Conservation (phyloP, 2,329 filamentous ascomycete genomes). For the Exophiala viscosa region DNA sequence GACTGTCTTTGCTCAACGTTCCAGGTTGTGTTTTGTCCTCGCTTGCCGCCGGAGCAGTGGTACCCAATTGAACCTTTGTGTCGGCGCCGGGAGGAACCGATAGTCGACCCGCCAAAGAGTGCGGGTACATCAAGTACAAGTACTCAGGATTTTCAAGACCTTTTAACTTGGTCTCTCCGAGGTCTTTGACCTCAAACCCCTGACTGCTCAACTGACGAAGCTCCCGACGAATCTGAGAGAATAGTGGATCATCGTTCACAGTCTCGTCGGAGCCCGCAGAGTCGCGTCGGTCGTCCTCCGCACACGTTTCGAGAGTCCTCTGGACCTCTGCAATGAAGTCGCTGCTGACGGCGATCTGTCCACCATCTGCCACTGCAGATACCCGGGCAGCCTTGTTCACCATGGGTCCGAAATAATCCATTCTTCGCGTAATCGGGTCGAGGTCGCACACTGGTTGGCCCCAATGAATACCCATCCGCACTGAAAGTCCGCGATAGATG, state of each 20-base stretch:
- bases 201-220: conserved; percentile 81
- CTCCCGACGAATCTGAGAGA: conserved; percentile 78
- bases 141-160: conserved; percentile 95
- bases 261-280: conserved; percentile 69
- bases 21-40: conserved; percentile 48
- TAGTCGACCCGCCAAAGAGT: conserved; percentile 72
- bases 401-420: conserved; percentile 99
- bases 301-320: conserved; percentile 80
- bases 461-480: conserved; percentile 97
- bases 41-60: conserved; percentile 35
- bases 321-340: conserved; percentile 97
- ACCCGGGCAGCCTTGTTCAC: conserved; percentile 96
- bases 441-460: conserved; percentile 91
- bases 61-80: conserved; percentile 33
- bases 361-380: conserved; percentile 88
- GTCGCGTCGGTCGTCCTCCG: conserved; percentile 71
- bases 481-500: conserved; percentile 91
- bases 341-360: conserved; percentile 92
- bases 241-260: conserved; percentile 70
- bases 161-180: conserved; percentile 92
- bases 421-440: conserved; percentile 92
- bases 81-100: conserved; percentile 32
- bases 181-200: conserved; percentile 94
- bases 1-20: conserved; percentile 58
- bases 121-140: conserved; percentile 92